Percentiles rank a stretch among this genome's conserved stretches.
These are phyloP conservation scores for Fusarium sp. DNA, from an alignment of 2,329 filamentous ascomycete genomes.

Conservation along the genomic window DNA sequence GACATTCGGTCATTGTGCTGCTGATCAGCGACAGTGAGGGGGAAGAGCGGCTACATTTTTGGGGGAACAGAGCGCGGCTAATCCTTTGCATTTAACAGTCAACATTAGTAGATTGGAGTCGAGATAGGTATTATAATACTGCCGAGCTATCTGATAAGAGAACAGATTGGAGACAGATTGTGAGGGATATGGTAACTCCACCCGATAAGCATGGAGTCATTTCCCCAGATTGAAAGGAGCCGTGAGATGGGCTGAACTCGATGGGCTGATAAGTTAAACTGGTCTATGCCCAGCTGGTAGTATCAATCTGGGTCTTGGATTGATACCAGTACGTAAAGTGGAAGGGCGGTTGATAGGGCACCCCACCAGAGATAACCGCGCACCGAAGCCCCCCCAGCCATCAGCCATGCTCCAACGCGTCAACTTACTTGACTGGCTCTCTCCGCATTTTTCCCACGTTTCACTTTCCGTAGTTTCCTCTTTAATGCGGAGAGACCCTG, in stretches of 20 bases:
- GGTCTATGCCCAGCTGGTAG: background rate
- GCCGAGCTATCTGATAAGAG: constrained; percentile 6
- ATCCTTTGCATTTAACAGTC: background rate
- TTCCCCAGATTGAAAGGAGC: constrained; percentile 5
- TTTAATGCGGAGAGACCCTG: constrained; percentile 3
- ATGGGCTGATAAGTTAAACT: background rate
- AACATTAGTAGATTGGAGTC: too few species aligned
- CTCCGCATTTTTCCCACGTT: background rate
- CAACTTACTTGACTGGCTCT: constrained; percentile 26
- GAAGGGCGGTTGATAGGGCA: constrained; percentile 28
- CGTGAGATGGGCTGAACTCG: background rate
- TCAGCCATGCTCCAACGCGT: constrained; percentile 20
- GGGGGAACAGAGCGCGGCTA: constrained; percentile 22
- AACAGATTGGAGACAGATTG: background rate
- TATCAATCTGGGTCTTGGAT: constrained; percentile 14
- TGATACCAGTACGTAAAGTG: constrained; percentile 28
- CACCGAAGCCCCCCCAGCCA: constrained; percentile 21
- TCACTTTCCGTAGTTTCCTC: background rate
- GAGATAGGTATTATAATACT: constrained; percentile 1
- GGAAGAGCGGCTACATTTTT: constrained; percentile 20
- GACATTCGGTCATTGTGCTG: constrained; percentile 15
- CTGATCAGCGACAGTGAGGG: constrained; percentile 11
- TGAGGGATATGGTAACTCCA: background rate
- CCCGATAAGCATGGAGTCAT: constrained; percentile 29
- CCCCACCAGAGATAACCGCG: constrained; percentile 40